Conservation (phyloP, 2,329 filamentous ascomycete species). For the Colletotrichum viniferum region DNA sequence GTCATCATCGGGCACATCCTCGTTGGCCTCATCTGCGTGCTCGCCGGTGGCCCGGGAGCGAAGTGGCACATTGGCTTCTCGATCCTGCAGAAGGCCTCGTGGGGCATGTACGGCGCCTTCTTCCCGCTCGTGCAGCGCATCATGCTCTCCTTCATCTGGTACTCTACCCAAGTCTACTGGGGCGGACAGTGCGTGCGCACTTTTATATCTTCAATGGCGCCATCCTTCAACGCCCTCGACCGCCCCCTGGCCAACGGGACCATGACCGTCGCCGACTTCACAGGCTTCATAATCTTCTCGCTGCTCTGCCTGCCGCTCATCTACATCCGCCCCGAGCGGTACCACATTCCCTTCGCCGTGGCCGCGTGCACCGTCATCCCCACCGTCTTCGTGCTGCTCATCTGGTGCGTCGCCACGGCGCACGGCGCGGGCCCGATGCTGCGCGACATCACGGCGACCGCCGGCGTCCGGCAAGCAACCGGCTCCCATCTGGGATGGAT, state of each 20-base stretch:
- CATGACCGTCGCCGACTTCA: constrained; percentile 25
- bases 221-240: constrained; percentile 24
- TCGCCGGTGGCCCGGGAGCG: constrained; percentile 29
- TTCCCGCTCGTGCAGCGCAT: constrained; percentile 29
- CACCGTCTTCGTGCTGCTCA: constrained; percentile 31
- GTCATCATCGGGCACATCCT: constrained; percentile 27
- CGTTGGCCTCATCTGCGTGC: constrained; percentile 28
- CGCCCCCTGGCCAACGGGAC: constrained; percentile 20
- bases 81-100: constrained; percentile 28
- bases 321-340: constrained; percentile 29
- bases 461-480: constrained; percentile 24
- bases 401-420: constrained; percentile 32
- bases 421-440: constrained; percentile 28
- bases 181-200: constrained; percentile 29
- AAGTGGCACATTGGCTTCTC: constrained; percentile 33
- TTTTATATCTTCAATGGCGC: constrained; percentile 22
- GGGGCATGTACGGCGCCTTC: constrained; percentile 29
- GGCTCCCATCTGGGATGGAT: constrained; percentile 27
- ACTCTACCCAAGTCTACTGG: constrained; percentile 29
- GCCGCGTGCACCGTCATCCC: constrained; percentile 27
- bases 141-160: constrained; percentile 30
- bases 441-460: constrained; percentile 23
- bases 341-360: constrained; percentile 28
- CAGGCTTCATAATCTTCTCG: constrained; percentile 27
- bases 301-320: constrained; percentile 28